These are phyloP conservation scores for Pleurotus tuoliensis DNA, from an alignment of 768 basidiomycete species.

Conservation along the genomic window DNA sequence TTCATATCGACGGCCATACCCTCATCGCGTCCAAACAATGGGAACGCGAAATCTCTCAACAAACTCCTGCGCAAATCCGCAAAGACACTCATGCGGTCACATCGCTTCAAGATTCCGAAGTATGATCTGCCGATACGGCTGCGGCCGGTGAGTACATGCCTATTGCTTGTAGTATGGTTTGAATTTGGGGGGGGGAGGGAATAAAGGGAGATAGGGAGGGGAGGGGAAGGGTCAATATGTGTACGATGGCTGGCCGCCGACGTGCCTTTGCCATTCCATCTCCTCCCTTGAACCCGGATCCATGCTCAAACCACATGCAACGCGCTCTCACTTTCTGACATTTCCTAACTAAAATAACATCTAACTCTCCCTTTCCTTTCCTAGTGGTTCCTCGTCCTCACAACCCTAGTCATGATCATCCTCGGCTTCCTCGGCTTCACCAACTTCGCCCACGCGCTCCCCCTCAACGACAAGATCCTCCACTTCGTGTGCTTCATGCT, in stretches of 20 bases:
- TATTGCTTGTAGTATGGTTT: not conserved
- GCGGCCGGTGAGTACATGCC: slow-evolving; percentile 49
- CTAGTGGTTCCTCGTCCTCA: slow-evolving; percentile 82
- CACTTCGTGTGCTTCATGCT: slow-evolving; percentile 75
- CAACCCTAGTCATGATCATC: slow-evolving; percentile 59
- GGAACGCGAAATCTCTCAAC: slow-evolving; percentile 16
- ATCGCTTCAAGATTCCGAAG: slow-evolving; percentile 56
- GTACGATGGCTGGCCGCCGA: too few species aligned
- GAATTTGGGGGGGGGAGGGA: not conserved
- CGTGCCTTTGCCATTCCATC: too few species aligned
- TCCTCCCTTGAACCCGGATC: too few species aligned
- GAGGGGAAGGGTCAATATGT: too few species aligned
- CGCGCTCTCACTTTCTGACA: too few species aligned
- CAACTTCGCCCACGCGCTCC: slow-evolving; percentile 57
- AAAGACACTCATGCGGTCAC: slow-evolving; percentile 70
- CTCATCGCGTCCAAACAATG: too few species aligned
- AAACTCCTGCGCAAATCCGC: slow-evolving; percentile 40
- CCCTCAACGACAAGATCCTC: slow-evolving; percentile 75
- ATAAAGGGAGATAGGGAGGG: too few species aligned
- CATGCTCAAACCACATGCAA: not conserved
- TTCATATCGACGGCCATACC: too few species aligned
- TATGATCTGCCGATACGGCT: slow-evolving; percentile 70
- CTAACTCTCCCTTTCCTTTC: slow-evolving; percentile 5
- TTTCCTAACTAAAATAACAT: not conserved
- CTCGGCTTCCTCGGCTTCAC: slow-evolving; percentile 80